phyloP scores from a whole-genome alignment of 768 basidiomycete species.

The Tricholoma saponaceum region DNA sequence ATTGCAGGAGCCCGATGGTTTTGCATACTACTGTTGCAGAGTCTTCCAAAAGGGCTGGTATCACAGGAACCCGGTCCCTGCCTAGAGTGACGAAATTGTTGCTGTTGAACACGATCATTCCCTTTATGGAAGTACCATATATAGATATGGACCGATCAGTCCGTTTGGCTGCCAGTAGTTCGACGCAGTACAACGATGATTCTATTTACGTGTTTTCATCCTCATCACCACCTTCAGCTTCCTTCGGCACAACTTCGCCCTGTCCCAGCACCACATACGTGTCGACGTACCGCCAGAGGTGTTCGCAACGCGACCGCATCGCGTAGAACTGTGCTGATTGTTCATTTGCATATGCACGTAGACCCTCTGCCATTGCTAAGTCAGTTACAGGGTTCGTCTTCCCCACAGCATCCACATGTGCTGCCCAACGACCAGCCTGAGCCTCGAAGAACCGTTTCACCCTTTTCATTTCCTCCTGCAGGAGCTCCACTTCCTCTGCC shows the following conservation, averaged over 20 bases:
- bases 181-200: background rate
- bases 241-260: background rate
- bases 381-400: background rate
- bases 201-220: background rate
- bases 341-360: background rate
- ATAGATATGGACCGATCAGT: too few species aligned
- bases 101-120: background rate
- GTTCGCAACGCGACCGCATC: background rate
- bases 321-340: background rate
- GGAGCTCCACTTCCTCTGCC: conserved; percentile 8
- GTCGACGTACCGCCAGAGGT: background rate
- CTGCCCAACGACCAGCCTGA: background rate
- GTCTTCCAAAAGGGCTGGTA: background rate
- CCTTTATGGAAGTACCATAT: background rate
- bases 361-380: background rate
- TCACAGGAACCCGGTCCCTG: background rate
- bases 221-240: background rate
- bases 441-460: conserved; percentile 6
- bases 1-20: background rate
- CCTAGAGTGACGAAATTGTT: background rate
- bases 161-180: background rate
- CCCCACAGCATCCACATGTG: background rate
- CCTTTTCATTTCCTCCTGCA: conserved; percentile 8
- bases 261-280: background rate
- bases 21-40: background rate